Base-by-base conservation (phyloP, 2,329 filamentous ascomycete genomes). In the Hypoxylon sp. region DNA sequence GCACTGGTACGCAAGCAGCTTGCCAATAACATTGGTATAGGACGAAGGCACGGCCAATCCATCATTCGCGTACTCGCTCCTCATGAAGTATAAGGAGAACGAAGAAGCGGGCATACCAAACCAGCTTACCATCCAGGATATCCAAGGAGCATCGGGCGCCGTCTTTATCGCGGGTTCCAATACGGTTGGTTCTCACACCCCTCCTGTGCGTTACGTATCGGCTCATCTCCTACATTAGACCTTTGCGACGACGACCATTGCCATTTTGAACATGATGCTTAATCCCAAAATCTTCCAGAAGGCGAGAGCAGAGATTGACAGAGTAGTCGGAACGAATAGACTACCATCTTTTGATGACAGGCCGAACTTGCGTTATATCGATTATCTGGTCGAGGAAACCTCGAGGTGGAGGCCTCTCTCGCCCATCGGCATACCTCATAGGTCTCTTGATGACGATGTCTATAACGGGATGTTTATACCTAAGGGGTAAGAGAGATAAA, bases 351-450 rank as follows among this genome's bases (percentile, higher is more conserved):
- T 82, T 60, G 75, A 79, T 2, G 84, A 87, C 64, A 74, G 79
- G 6, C 72, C 75, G 0, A 71, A 72, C 0, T 72, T 87, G 26
- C 73, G 68, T 3, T 84, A 82, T 57, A 72, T 85, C 26, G 77
- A 82, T 53, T 74, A 75, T 46, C 74, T 84, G n/a, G 71, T 85
- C 8, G 76, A 83, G 54, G 83, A 85, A 63, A 78, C 78, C 7
- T 73, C 78, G 37, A 77, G 82, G 20, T 82, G 78, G 77, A 74
- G 61, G 22, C 60, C 68, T 44, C 24, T 84, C 3, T 79, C 78
- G 11, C 81, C 82, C 0, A 71, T 84, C 1, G 83, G 81, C 2
- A 82, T 88, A 34, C 86, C 86, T 1, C 86, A 89, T 71, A 79
- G 76, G 46, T 79, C 83, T 13, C 77, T 83, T 1, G 73, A 82